These are phyloP conservation scores for Candida pini DNA, from an alignment of 805 yeast species.

Conservation along the genomic window DNA sequence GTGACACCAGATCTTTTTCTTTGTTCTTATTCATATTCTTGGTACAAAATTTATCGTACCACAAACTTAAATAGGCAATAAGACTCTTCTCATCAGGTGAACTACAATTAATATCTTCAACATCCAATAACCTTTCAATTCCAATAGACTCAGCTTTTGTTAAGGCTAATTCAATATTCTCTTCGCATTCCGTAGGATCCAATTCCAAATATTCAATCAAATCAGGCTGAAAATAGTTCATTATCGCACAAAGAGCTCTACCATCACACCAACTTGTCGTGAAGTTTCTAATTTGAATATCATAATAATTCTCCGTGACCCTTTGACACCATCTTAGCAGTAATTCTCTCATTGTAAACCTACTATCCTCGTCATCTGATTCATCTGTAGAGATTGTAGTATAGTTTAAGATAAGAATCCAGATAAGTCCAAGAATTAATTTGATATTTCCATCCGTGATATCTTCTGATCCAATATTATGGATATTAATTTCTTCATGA, in stretches of 20 bases:
- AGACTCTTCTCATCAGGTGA: conserved; percentile 58
- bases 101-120: conserved; percentile 43
- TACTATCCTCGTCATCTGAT: conserved; percentile 5
- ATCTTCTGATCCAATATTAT: conserved; percentile 44
- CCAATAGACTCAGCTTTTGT: conserved; percentile 40
- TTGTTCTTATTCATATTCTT: conserved; percentile 2
- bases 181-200: conserved; percentile 22
- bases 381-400: conserved; percentile 20
- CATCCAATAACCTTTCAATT: conserved; percentile 48
- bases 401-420: conserved; percentile 42
- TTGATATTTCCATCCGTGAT: conserved; percentile 44
- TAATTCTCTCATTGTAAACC: conserved; percentile 31
- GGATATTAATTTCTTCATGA: conserved; percentile 32
- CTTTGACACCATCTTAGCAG: conserved; percentile 51
- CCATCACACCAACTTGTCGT: conserved; percentile 51
- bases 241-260: conserved; percentile 41
- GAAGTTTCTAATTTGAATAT: conserved; percentile 41
- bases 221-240: conserved; percentile 37
- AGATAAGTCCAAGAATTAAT: conserved; percentile 41
- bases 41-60: conserved; percentile 43
- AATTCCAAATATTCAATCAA: conserved; percentile 30
- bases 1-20: conserved; percentile 1
- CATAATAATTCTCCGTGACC: conserved; percentile 32
- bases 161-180: conserved; percentile 34
- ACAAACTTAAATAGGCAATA: conserved; percentile 52